Conservation (phyloP, 1,139 yeast species). For the Debaryomycetaceae sp. region DNA sequence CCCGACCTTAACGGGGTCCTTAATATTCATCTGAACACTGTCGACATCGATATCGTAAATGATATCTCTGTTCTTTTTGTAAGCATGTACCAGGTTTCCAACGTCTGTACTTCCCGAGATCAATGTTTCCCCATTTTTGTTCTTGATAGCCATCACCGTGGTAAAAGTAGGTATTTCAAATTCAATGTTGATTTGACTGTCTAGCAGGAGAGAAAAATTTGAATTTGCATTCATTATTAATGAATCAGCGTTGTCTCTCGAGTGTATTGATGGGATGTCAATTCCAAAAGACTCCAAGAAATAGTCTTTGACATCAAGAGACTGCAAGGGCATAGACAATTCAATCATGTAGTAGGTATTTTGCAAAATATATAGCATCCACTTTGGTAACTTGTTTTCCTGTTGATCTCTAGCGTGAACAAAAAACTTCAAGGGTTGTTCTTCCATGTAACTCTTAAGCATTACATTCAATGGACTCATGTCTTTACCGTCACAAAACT, state of each 20-base stretch:
- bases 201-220: slow-evolving; percentile 10
- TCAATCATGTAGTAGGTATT: slow-evolving; percentile 10
- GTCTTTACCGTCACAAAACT: slow-evolving; percentile 16
- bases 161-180: slow-evolving; percentile 15
- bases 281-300: slow-evolving; percentile 7
- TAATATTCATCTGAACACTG: slow-evolving; percentile 11
- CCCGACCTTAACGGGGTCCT: slow-evolving; percentile 14
- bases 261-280: slow-evolving; percentile 6
- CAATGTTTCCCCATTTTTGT: slow-evolving; percentile 5
- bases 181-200: slow-evolving; percentile 7
- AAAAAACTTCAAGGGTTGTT: slow-evolving; percentile 15
- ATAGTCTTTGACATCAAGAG: slow-evolving; percentile 1
- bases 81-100: slow-evolving; percentile 8
- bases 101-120: slow-evolving; percentile 12
- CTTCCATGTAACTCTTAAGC: slow-evolving; percentile 17
- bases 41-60: slow-evolving; percentile 8
- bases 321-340: slow-evolving; percentile 1
- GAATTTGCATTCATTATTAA: slow-evolving; percentile 8
- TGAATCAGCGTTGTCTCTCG: neutral
- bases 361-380: slow-evolving; percentile 22
- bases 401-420: slow-evolving; percentile 18
- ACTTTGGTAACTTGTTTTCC: slow-evolving; percentile 16
- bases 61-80: slow-evolving; percentile 4
- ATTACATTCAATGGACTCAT: slow-evolving; percentile 22
- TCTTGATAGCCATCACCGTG: slow-evolving; percentile 9